phyloP scores from a whole-genome alignment of 257 asterid genomes.

The Coffea canephora region DNA sequence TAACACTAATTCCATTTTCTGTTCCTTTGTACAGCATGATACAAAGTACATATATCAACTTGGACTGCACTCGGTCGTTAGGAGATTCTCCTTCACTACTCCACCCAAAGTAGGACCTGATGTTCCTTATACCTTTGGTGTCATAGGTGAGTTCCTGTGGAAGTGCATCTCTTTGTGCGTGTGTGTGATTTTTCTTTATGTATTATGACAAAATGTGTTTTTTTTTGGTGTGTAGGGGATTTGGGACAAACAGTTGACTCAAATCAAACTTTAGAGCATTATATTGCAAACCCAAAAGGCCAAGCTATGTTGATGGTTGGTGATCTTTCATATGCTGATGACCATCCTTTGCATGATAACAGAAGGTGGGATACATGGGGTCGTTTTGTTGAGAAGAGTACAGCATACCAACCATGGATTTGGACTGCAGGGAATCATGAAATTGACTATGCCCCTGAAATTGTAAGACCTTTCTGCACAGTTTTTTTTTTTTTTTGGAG shows the following conservation, averaged over 20 bases:
- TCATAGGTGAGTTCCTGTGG: constrained; percentile 35
- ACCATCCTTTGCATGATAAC: constrained; percentile 41
- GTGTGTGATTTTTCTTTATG: too few relatives aligned
- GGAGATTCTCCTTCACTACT: constrained; percentile 46
- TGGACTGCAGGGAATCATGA: constrained; percentile 52
- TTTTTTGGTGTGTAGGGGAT: constrained; percentile 34
- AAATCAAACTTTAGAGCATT: constrained; percentile 40
- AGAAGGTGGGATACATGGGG: constrained; percentile 50
- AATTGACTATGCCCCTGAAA: constrained; percentile 48
- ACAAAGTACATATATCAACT: constrained; percentile 45
- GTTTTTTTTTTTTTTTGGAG: too few relatives aligned
- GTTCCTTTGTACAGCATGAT: constrained; percentile 22
- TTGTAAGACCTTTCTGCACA: constrained; percentile 26
- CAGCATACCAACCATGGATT: constrained; percentile 54
- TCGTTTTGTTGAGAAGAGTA: constrained; percentile 41
- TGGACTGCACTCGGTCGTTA: constrained; percentile 25
- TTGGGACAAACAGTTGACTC: constrained; percentile 56
- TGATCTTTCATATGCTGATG: constrained; percentile 51
- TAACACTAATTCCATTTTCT: not conserved
- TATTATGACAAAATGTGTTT: not conserved
- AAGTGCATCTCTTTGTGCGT: too few relatives aligned
- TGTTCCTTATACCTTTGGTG: constrained; percentile 51
- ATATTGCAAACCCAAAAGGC: constrained; percentile 39
- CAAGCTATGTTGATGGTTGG: constrained; percentile 41
- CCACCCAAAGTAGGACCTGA: constrained; percentile 58